These are phyloP conservation scores for Carpinus viminea DNA, from an alignment of 306 rosid species.

Conservation along the genomic window DNA sequence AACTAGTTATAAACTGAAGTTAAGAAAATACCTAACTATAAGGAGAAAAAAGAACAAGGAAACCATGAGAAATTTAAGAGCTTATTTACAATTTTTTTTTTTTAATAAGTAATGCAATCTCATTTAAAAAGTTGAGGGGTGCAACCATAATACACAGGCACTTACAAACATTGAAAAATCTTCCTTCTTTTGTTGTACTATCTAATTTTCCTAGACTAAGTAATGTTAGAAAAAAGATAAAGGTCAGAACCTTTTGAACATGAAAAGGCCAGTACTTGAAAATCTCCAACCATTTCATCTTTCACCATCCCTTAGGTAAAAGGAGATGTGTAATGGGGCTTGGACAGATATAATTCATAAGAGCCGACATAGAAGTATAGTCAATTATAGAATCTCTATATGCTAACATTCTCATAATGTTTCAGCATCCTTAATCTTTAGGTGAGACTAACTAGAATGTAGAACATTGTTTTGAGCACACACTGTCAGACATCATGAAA, in stretches of 20 bases:
- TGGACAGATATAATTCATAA: neutral
- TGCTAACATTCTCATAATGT: neutral
- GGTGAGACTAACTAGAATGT: neutral
- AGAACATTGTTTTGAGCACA: neutral
- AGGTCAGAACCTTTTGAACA: neutral
- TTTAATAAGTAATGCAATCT: too few species aligned
- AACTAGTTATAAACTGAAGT: too few species aligned
- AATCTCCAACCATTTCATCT: neutral
- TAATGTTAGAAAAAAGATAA: neutral
- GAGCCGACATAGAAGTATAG: neutral
- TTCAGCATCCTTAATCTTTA: neutral
- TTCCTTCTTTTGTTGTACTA: neutral
- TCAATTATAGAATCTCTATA: neutral
- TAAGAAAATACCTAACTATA: too few species aligned
- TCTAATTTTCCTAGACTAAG: neutral
- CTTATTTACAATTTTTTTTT: too few species aligned
- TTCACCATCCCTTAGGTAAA: neutral
- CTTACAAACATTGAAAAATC: neutral
- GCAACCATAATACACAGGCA: too few species aligned
- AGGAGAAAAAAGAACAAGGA: too few species aligned
- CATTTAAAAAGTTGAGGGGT: too few species aligned
- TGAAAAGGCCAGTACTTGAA: neutral
- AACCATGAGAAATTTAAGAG: too few species aligned
- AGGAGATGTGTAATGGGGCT: neutral
- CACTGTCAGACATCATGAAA: neutral